phyloP scores from a whole-genome alignment of 2,329 filamentous ascomycete genomes.

The Hawksworthiomyces lignivorus region DNA sequence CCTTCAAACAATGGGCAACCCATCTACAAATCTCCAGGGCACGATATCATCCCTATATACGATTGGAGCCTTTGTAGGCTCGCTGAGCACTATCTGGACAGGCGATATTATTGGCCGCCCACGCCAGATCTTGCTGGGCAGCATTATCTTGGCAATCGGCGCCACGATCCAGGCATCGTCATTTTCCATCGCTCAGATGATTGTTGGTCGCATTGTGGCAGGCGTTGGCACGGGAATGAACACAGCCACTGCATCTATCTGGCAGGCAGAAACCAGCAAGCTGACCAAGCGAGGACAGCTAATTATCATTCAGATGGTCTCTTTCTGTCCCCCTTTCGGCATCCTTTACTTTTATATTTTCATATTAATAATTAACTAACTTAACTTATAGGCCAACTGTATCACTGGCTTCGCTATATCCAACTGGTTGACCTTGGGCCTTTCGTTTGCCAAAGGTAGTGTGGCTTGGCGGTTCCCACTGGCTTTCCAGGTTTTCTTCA shows the following conservation, averaged over 20 bases:
- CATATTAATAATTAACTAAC: too few relatives aligned
- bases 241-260: constrained; percentile 33
- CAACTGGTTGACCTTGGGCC: constrained; percentile 17
- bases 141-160: constrained; percentile 13
- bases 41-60: constrained; percentile 18
- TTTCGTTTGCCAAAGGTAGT: constrained; percentile 15
- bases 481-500: constrained; percentile 34
- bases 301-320: constrained; percentile 22
- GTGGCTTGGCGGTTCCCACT: constrained; percentile 17
- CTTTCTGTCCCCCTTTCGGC: too few relatives aligned
- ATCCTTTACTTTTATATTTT: too few relatives aligned
- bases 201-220: constrained; percentile 25
- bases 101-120: constrained; percentile 18
- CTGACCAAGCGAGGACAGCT: constrained; percentile 17
- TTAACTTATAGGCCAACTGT: too few relatives aligned
- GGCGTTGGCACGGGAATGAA: constrained; percentile 41
- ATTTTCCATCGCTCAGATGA: constrained; percentile 29
- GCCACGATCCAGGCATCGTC: constrained; percentile 11
- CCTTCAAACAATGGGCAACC: constrained; percentile 14
- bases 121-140: constrained; percentile 17
- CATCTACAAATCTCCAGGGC: constrained; percentile 6
- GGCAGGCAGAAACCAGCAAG: constrained; percentile 29
- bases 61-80: constrained; percentile 17
- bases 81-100: constrained; percentile 14
- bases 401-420: constrained; percentile 33